phyloP scores from a whole-genome alignment of 495 filamentous ascomycete genomes.

The Bacidia gigantensis region DNA sequence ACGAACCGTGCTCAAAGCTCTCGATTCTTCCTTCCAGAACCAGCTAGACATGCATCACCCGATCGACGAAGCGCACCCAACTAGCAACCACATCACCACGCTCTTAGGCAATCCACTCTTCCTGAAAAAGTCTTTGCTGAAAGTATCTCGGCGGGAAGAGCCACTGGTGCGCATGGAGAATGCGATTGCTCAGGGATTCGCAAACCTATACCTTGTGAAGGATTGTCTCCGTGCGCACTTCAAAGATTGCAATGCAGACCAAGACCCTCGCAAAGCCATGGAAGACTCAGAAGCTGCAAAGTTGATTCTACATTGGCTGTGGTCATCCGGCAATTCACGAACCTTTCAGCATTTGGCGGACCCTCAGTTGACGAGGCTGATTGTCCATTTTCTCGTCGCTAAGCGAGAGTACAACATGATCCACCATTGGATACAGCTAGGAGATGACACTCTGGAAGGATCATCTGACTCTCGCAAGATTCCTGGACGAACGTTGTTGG shows the following conservation, averaged over 20 bases:
- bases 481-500: not conserved
- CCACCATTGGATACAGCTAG: slow-evolving; percentile 27
- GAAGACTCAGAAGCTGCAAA: slow-evolving; percentile 27
- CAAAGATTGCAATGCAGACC: slow-evolving; percentile 19
- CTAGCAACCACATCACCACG: slow-evolving; percentile 44
- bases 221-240: slow-evolving; percentile 22
- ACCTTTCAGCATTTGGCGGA: slow-evolving; percentile 25
- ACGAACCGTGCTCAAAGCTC: slow-evolving; percentile 48
- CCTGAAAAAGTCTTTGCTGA: slow-evolving; percentile 9
- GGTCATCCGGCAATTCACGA: slow-evolving; percentile 31
- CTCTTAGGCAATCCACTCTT: slow-evolving; percentile 64
- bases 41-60: slow-evolving; percentile 58
- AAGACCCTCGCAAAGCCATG: slow-evolving; percentile 21
- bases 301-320: slow-evolving; percentile 36
- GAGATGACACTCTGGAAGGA: not conserved
- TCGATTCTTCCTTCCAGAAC: slow-evolving; percentile 64
- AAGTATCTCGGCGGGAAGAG: slow-evolving; percentile 12
- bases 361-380: slow-evolving; percentile 17
- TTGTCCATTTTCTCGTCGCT: slow-evolving; percentile 37
- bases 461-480: not conserved
- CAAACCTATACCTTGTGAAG: slow-evolving; percentile 12
- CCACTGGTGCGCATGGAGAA: slow-evolving; percentile 29
- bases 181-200: slow-evolving; percentile 26
- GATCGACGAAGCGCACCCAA: slow-evolving; percentile 23
- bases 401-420: slow-evolving; percentile 32